Evolutionary conservation across 768 basidiomycete genomes (phyloP).

Genomic region (Fistulinella prunicolor): DNA sequence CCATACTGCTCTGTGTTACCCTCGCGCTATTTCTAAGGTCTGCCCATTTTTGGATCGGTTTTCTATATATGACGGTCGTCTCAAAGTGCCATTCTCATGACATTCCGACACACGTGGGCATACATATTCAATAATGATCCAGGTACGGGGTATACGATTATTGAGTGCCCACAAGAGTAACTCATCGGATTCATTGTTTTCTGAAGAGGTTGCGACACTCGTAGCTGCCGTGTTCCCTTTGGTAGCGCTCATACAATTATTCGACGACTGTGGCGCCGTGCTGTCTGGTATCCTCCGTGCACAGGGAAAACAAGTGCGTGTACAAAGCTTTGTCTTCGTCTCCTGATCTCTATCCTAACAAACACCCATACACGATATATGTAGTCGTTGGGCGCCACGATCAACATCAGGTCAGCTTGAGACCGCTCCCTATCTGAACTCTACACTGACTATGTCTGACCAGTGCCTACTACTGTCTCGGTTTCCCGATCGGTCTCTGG

Average conservation of each 20-base stretch:
- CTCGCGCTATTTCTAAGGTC: conserved; percentile 65
- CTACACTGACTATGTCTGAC: background rate
- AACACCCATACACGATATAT: background rate
- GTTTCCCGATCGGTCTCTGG: conserved; percentile 79
- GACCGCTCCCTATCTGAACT: background rate
- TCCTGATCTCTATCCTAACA: background rate
- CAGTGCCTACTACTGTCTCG: conserved; percentile 74
- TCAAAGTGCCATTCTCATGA: conserved; percentile 56
- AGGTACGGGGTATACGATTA: conserved; percentile 38
- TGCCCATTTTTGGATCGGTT: background rate
- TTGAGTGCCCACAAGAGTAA: no score
- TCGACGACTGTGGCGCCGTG: conserved; percentile 73
- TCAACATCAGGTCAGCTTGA: conserved; percentile 63
- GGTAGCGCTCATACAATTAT: conserved; percentile 76
- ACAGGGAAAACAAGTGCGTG: conserved; percentile 65
- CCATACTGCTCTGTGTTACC: conserved; percentile 60
- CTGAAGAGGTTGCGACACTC: conserved; percentile 26
- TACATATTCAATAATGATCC: conserved; percentile 72
- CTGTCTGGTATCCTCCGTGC: conserved; percentile 80
- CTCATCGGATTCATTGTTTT: background rate
- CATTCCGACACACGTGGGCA: conserved; percentile 66
- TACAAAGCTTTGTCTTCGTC: background rate
- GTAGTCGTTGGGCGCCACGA: conserved; percentile 70
- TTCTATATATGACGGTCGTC: conserved; percentile 30
- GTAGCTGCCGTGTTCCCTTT: conserved; percentile 70